Conservation (phyloP, 129 eudicot species). For the Smallanthus sonchifolius region DNA sequence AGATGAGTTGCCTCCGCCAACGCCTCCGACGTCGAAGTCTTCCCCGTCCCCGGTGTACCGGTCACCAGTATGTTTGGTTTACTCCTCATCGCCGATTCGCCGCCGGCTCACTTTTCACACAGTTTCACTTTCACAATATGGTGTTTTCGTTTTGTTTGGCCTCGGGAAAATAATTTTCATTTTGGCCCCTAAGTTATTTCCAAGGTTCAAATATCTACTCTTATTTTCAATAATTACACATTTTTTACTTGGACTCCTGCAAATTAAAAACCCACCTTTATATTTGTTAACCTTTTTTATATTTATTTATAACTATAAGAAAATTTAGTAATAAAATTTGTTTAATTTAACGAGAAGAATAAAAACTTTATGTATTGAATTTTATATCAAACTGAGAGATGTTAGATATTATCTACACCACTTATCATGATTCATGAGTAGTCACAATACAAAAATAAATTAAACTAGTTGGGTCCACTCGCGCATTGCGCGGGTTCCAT, state of each 20-base stretch:
- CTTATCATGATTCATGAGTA: no score
- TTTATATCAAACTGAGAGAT: no score
- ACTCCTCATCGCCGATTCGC: constrained; percentile 47
- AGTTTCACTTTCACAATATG: neutral
- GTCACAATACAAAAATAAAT: no score
- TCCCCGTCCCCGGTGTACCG: constrained; percentile 99
- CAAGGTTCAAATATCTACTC: neutral
- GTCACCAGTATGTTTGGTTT: constrained; percentile 73
- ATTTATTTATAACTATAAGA: no score
- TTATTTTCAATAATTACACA: neutral
- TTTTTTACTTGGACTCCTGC: neutral
- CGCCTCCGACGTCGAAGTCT: constrained; percentile 68
- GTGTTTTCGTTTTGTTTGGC: neutral
- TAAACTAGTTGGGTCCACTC: no score
- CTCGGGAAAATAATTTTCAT: neutral
- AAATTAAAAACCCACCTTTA: no score
- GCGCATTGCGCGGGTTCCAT: no score
- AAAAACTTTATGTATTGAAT: no score
- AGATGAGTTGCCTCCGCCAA: constrained; percentile 69
- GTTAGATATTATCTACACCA: no score
- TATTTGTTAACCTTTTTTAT: no score
- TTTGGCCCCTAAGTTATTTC: neutral
- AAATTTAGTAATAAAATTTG: no score
- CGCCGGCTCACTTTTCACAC: constrained; percentile 13
- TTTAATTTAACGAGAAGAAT: no score